A percentile compares a stretch with the other conserved stretches of the same genome.
Conservation (phyloP, 2,329 filamentous ascomycete genomes). For the Biscogniauxia sp. region DNA sequence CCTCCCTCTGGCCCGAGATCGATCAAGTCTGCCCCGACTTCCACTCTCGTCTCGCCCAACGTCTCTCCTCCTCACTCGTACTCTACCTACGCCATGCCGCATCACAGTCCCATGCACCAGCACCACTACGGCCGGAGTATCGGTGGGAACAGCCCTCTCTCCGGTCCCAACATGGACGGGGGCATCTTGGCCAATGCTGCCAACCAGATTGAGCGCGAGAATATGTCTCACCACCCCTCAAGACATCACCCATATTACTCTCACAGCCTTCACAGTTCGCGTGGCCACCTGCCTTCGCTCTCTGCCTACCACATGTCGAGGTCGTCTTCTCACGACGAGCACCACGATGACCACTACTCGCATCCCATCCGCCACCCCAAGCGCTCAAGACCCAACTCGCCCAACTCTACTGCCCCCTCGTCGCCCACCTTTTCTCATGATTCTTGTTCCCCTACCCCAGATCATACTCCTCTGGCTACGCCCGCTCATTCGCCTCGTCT, state of each 20-base stretch:
- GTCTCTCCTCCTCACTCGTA: slow-evolving; percentile 93
- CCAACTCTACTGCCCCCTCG: slow-evolving; percentile 91
- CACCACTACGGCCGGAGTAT: slow-evolving; percentile 49
- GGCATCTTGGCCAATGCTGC: slow-evolving; percentile 60
- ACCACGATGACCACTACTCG: slow-evolving; percentile 71
- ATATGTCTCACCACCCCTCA: slow-evolving; percentile 41
- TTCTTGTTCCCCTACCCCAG: slow-evolving; percentile 90
- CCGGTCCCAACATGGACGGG: slow-evolving; percentile 47
- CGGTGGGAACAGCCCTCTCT: slow-evolving; percentile 39
- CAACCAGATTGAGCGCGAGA: slow-evolving; percentile 62
- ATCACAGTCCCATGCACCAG: slow-evolving; percentile 44
- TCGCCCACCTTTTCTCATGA: slow-evolving; percentile 97
- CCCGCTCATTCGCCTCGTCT: slow-evolving; percentile 92
- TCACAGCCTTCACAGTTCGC: slow-evolving; percentile 46
- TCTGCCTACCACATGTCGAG: slow-evolving; percentile 94
- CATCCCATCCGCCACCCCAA: slow-evolving; percentile 71
- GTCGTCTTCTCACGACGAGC: slow-evolving; percentile 78
- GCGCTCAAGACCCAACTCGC: slow-evolving; percentile 88
- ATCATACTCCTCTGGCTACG: slow-evolving; percentile 97
- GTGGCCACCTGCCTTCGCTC: slow-evolving; percentile 69
- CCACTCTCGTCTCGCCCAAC: slow-evolving; percentile 86
- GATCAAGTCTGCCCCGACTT: slow-evolving; percentile 84
- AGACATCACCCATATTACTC: slow-evolving; percentile 56
- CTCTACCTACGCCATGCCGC: slow-evolving; percentile 61
- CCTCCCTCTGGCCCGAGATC: slow-evolving; percentile 72